Base-by-base conservation (phyloP, 345 rosid species). In the Psidium friedrichsthalianum region DNA sequence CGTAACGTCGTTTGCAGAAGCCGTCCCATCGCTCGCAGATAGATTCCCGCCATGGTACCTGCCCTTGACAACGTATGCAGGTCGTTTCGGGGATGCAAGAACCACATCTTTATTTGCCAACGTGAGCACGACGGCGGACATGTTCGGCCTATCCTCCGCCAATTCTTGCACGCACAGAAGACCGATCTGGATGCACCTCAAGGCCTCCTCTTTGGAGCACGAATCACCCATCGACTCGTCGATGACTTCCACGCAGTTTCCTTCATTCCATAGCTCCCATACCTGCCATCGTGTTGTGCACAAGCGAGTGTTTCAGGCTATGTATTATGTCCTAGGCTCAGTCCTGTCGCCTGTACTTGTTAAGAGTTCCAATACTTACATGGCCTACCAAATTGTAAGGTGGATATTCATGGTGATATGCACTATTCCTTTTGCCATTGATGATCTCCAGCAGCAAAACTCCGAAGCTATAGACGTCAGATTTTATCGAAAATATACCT, bases 381-480 rank as follows among this genome's bases (percentile, higher is more conserved):
- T 94, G 89, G 82, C 94, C 92, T 21, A 94, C 88, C 42, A 95
- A 82, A 85, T 86, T 89, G 3, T 88, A 85, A 29, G 86, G 83
- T 14, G 85, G 58, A 61, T 6, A 29, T 8, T 92, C 92, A 0
- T 85, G 81, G 81, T 78, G 83, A 32, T 74, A 86, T 1, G 56
- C 20, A 51, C 86, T 85, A 64, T 88, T 93, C 82, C 85, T 95
- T 84, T 25, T 88, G 55, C 96, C 95, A 1, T 90, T 87, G 51
- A 93, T 86, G 84, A 92, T 91, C 93, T 95, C 99, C 78, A 95
- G 57, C 5, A 95, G 32, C 76, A 96, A 47, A 22, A 95, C 92
- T 40, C 98, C 94, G 6, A 92, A 96, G 82, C 96, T 95, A 32
- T 90, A 95, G 1, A 95, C 94, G 25, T 96, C 94, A 0, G 97